Percentiles rank a stretch among this genome's conserved stretches.
These are phyloP conservation scores for Erodium trifolium DNA, from an alignment of 441 rosid genomes.

Conservation along the genomic window DNA sequence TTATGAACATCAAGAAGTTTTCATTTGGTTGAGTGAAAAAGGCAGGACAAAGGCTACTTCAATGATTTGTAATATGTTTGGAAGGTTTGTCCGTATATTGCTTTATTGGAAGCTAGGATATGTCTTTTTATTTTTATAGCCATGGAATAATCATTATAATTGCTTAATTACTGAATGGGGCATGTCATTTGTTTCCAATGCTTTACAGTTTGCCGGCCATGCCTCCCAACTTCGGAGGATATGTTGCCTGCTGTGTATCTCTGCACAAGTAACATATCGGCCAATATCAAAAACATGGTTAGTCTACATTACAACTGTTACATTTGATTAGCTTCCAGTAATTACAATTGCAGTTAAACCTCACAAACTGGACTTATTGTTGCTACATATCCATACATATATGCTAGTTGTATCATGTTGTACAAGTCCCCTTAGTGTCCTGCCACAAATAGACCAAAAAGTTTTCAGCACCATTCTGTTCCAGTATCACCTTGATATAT, in stretches of 20 bases:
- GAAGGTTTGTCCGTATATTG: constrained; percentile 43
- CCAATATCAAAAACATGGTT: constrained; percentile 77
- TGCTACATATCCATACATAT: too few relatives aligned
- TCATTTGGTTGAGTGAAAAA: constrained; percentile 70
- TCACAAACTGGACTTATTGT: background rate
- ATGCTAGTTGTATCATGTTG: too few relatives aligned
- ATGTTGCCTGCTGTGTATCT: constrained; percentile 73
- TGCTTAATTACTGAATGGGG: constrained; percentile 9
- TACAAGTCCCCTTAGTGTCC: too few relatives aligned
- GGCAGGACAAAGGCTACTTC: constrained; percentile 78
- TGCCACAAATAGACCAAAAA: too few relatives aligned
- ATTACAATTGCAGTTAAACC: background rate
- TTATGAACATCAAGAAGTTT: constrained; percentile 68
- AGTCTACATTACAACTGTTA: constrained; percentile 21
- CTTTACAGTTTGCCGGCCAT: constrained; percentile 64
- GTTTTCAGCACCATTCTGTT: too few relatives aligned
- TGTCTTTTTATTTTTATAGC: constrained; percentile 8
- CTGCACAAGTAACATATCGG: constrained; percentile 78
- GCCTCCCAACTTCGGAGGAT: constrained; percentile 53
- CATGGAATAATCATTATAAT: background rate
- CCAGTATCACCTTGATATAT: constrained; percentile 52
- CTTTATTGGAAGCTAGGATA: constrained; percentile 6
- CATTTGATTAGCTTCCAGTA: constrained; percentile 8
- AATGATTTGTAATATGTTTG: constrained; percentile 86
- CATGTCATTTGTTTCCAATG: constrained; percentile 11